Base-by-base conservation (phyloP, 768 basidiomycete species). In the Boletus subcaerulescens region DNA sequence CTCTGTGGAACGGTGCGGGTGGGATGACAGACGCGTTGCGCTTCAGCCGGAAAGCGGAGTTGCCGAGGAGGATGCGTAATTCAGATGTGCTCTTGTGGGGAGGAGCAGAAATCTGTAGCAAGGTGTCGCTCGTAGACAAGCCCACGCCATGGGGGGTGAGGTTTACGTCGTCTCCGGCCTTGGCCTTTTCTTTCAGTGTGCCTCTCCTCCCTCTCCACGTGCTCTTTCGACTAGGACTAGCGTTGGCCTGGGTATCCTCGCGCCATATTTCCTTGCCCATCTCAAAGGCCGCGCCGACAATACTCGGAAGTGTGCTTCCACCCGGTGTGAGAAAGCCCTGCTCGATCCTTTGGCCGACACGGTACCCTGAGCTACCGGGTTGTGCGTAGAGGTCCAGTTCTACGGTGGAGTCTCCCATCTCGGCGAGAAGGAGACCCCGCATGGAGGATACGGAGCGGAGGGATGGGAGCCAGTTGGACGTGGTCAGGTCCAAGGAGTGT, bases 11-110 rank as follows among this genome's bases (percentile, higher is more conserved):
- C 6, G 58, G 50, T 22, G 48, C 54, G 26, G 64, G 63, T 3
- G 73, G 76, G 24, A 76, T 59, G 32, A 85, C 60, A 5, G 74
- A 72, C 17, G 84, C 78, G 12, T 82, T 80, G 31, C 78, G 65
- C 65, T 80, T 83, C 38, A 89, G 69, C 40, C 80, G 78, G 24
- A 84, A 77, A 52, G 76, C 71, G 0, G 81, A 73, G 63, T 86
- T 80, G 13, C 89, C 89, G 8, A 90, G 77, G 48, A 89, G 76
- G 32, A 78, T 68, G 53, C 80, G 81, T 45, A 88, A 76, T 61
- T 88, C 85, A 17, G 77, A 77, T 8, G 80, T 75, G 47, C 76
- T 83, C 60, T 77, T 72, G 31, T 73, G 71, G 29, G 81, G 75
- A 4, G 79, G 72, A 15, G 73, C 76, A n/a, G 79, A 77, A 42